Evolutionary conservation across 2,329 filamentous ascomycete species (phyloP).

Genomic region (Penicillium sp.): DNA sequence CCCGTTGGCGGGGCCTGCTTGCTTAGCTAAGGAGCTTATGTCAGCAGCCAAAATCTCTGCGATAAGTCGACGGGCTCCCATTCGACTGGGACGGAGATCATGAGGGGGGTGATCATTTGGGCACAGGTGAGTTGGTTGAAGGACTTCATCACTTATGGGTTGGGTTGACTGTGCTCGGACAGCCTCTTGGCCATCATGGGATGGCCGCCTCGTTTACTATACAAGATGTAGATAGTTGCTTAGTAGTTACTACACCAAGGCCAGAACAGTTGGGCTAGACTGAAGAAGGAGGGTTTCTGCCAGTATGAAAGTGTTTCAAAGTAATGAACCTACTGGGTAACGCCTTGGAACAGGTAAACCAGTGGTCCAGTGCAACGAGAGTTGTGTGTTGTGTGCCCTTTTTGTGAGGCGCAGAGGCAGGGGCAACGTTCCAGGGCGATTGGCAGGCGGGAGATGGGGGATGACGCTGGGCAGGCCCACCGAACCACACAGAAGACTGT

Average conservation of each 20-base stretch:
- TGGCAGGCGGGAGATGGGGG: constrained; percentile 38
- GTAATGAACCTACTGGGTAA: not conserved
- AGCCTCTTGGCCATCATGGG: not conserved
- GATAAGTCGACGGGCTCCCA: constrained; percentile 27
- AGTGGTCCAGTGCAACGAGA: no score
- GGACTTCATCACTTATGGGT: not conserved
- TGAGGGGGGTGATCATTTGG: constrained; percentile 7
- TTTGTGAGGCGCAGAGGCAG: constrained; percentile 21
- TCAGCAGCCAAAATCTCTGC: constrained; percentile 23
- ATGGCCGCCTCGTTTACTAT: not conserved
- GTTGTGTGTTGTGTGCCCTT: not conserved
- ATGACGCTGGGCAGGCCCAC: constrained; percentile 42
- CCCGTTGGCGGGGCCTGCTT: not conserved
- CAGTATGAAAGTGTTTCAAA: not conserved
- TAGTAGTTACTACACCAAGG: not conserved
- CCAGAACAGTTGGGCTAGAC: not conserved
- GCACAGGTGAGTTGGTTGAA: not conserved
- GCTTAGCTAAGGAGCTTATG: constrained; percentile 7
- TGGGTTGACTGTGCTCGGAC: not conserved
- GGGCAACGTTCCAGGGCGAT: constrained; percentile 26
- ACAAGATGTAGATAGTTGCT: not conserved
- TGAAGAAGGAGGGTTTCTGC: not conserved
- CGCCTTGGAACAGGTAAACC: constrained; percentile 10
- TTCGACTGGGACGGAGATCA: constrained; percentile 24
- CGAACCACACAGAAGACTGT: constrained; percentile 41